These are phyloP conservation scores for Populus davidiana DNA, from an alignment of 345 rosid species.

Conservation along the genomic window DNA sequence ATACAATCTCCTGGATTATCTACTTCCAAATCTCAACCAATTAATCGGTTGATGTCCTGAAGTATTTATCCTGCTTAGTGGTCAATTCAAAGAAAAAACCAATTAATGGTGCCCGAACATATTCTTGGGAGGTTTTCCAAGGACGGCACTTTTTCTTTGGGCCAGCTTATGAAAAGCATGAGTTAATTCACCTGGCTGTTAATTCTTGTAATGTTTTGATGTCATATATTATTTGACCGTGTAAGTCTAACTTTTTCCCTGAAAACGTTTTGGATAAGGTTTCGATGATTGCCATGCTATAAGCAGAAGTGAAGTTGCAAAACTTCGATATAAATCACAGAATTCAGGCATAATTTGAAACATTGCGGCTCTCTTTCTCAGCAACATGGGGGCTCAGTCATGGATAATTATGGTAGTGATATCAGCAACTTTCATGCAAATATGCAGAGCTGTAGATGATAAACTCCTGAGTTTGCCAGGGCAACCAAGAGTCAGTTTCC, in stretches of 20 bases:
- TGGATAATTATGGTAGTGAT: not conserved
- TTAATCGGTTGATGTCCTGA: not conserved
- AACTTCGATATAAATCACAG: not conserved
- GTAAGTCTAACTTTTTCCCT: too few relatives aligned
- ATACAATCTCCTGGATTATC: too few relatives aligned
- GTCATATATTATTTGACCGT: not conserved
- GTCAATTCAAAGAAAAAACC: not conserved
- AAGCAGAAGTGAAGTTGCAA: not conserved
- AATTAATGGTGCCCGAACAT: not conserved
- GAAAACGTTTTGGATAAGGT: too few relatives aligned
- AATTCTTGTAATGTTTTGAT: not conserved
- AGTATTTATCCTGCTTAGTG: not conserved
- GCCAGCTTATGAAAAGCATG: not conserved
- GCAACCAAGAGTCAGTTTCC: slow-evolving; percentile 14
- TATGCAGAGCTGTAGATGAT: not conserved
- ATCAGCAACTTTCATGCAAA: not conserved
- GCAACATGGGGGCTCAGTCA: not conserved
- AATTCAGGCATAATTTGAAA: not conserved
- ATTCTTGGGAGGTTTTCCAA: not conserved
- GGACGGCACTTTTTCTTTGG: not conserved
- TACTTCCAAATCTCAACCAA: too few relatives aligned
- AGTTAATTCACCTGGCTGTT: not conserved
- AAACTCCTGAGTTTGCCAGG: slow-evolving; percentile 8
- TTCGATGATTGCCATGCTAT: not conserved
- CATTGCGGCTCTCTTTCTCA: too few relatives aligned